phyloP scores from a whole-genome alignment of 2,329 filamentous ascomycete species.

The Apiospora phragmitis region DNA sequence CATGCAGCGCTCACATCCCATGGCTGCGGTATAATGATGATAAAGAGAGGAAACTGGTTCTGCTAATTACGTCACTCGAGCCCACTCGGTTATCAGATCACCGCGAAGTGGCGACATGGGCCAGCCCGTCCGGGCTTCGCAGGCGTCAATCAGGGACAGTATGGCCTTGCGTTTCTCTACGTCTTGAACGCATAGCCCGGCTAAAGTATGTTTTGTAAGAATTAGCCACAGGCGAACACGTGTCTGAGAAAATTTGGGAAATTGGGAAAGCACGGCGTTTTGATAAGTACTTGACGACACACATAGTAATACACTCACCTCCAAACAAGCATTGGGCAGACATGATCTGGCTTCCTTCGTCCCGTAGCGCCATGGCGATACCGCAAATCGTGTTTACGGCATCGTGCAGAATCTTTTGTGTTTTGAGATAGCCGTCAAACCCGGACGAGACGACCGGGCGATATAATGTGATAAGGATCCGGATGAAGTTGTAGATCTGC shows the following conservation, averaged over 20 bases:
- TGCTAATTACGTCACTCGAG: constrained; percentile 15
- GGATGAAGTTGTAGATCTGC: constrained; percentile 53
- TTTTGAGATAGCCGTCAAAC: constrained; percentile 45
- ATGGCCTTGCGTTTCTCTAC: constrained; percentile 36
- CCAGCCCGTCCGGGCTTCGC: constrained; percentile 41
- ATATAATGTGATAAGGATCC: constrained; percentile 53
- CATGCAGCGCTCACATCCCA: neutral
- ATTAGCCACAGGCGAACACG: neutral
- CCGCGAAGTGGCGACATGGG: constrained; percentile 33
- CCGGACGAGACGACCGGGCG: constrained; percentile 48
- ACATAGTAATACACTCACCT: constrained; percentile 26
- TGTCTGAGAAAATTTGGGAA: neutral
- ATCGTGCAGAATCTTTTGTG: constrained; percentile 43
- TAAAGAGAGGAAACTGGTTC: too few species aligned
- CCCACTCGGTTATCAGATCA: constrained; percentile 32
- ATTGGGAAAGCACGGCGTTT: neutral
- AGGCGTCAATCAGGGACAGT: constrained; percentile 36
- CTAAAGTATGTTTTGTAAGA: constrained; percentile 23
- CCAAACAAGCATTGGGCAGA: constrained; percentile 45
- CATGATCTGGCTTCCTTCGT: constrained; percentile 42
- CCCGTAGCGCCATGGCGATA: constrained; percentile 45
- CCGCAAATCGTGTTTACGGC: constrained; percentile 50
- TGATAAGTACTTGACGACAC: neutral
- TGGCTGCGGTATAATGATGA: constrained; percentile 8
- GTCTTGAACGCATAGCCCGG: constrained; percentile 43